Evolutionary conservation across 2,329 filamentous ascomycete genomes (phyloP).

Genomic region (Lachnellula cervina): DNA sequence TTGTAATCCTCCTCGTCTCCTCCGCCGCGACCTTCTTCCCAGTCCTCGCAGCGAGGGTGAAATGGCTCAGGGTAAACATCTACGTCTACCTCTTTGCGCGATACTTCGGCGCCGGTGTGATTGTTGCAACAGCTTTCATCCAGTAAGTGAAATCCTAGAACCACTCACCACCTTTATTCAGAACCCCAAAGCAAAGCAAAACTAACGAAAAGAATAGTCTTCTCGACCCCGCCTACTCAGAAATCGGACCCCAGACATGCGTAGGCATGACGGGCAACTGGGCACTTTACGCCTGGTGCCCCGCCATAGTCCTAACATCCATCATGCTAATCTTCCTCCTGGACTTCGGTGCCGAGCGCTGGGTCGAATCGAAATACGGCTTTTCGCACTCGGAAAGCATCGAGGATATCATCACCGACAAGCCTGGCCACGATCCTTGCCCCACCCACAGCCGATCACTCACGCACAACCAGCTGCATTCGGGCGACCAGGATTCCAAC

Average conservation of each 20-base stretch:
- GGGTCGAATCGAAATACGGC: slow-evolving; percentile 34
- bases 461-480: slow-evolving; percentile 38
- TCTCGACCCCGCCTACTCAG: slow-evolving; percentile 39
- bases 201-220: slow-evolving; percentile 35
- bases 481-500: slow-evolving; percentile 35
- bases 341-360: slow-evolving; percentile 54
- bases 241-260: slow-evolving; percentile 44
- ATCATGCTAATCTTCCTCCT: slow-evolving; percentile 52
- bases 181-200: background rate
- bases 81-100: slow-evolving; percentile 61
- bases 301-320: slow-evolving; percentile 48
- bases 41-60: slow-evolving; percentile 56
- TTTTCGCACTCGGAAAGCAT: slow-evolving; percentile 18
- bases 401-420: slow-evolving; percentile 25
- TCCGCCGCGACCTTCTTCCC: slow-evolving; percentile 60
- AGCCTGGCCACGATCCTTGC: slow-evolving; percentile 7
- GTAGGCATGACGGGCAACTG: slow-evolving; percentile 49
- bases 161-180: slow-evolving; percentile 31
- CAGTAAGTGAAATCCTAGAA: slow-evolving; percentile 46
- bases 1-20: slow-evolving; percentile 67
- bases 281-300: slow-evolving; percentile 28
- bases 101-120: slow-evolving; percentile 74
- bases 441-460: slow-evolving; percentile 3
- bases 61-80: slow-evolving; percentile 51
- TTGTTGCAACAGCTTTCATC: slow-evolving; percentile 73